Percentiles rank a stretch among this genome's conserved stretches.
phyloP scores from a whole-genome alignment of 177 flowering plant genomes.

The Vitis hybrid region DNA sequence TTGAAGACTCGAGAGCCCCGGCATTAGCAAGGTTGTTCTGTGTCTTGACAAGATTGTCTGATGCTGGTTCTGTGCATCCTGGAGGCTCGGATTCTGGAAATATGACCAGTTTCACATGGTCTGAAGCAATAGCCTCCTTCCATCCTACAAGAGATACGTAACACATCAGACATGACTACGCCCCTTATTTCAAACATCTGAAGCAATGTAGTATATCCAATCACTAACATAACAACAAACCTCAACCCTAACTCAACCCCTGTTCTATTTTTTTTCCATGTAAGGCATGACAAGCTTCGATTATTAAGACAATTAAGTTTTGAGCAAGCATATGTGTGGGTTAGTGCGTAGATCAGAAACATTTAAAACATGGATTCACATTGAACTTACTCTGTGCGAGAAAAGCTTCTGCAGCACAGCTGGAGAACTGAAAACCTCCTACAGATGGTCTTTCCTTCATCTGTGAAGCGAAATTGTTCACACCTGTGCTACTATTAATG shows the following conservation, averaged over 20 bases:
- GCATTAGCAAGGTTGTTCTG: slow-evolving; percentile 1
- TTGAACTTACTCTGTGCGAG: slow-evolving; percentile 59
- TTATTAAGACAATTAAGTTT: background rate
- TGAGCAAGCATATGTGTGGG: too few species aligned
- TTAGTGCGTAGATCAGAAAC: background rate
- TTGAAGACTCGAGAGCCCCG: slow-evolving; percentile 14
- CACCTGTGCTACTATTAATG: slow-evolving; percentile 1
- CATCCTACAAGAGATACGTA: slow-evolving; percentile 53
- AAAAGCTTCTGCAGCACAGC: slow-evolving; percentile 54
- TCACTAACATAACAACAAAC: background rate
- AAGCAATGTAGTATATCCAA: background rate
- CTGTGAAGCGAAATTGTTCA: background rate
- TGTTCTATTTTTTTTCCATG: too few species aligned
- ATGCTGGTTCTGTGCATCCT: slow-evolving; percentile 33
- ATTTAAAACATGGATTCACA: background rate
- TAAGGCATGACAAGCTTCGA: too few species aligned
- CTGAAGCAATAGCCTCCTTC: slow-evolving; percentile 73
- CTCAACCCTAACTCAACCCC: too few species aligned
- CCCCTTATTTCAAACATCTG: too few species aligned
- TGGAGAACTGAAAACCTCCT: slow-evolving; percentile 33
- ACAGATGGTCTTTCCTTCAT: slow-evolving; percentile 13
- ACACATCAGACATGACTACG: background rate
- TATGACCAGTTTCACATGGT: slow-evolving; percentile 61
- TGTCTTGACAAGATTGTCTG: too few species aligned
- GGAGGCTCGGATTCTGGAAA: slow-evolving; percentile 35